Conservation (phyloP, 2,329 filamentous ascomycete species). For the Ophiostoma perfectum region DNA sequence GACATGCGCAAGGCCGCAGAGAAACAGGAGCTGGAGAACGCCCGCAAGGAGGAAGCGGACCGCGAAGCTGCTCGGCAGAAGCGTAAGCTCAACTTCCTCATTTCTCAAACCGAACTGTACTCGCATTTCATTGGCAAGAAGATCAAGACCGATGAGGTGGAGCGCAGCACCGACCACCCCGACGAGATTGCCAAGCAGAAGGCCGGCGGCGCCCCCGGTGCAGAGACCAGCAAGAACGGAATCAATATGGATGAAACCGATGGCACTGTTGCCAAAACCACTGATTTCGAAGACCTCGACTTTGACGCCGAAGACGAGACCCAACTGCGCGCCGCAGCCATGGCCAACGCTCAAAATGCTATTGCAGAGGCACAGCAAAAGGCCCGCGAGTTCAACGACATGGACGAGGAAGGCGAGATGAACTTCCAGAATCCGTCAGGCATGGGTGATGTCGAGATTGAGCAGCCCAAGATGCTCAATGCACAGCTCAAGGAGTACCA, state of each 20-base stretch:
- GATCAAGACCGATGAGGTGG: conserved; percentile 94
- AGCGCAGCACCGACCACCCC: conserved; percentile 78
- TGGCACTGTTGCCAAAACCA: conserved; percentile 64
- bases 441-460: conserved; percentile 86
- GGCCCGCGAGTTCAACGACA: conserved; percentile 83
- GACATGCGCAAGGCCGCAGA: conserved; percentile 91
- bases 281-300: conserved; percentile 87
- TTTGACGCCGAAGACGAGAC: conserved; percentile 94
- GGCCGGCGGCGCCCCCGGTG: conserved; percentile 14
- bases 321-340: conserved; percentile 71
- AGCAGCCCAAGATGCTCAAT: conserved; percentile 88
- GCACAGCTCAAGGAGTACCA: conserved; percentile 98
- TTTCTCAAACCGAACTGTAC: conserved; percentile 97
- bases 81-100: conserved; percentile 98
- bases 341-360: conserved; percentile 93
- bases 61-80: conserved; percentile 96
- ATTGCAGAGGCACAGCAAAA: conserved; percentile 92
- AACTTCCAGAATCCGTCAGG: conserved; percentile 99
- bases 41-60: conserved; percentile 93
- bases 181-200: conserved; percentile 57
- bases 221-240: background rate
- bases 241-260: conserved; percentile 33
- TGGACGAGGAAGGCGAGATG: conserved; percentile 92
- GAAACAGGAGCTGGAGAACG: conserved; percentile 91
- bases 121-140: conserved; percentile 99